Base-by-base conservation (phyloP, 2,329 filamentous ascomycete genomes). In the Camptophora hylomeconis region DNA sequence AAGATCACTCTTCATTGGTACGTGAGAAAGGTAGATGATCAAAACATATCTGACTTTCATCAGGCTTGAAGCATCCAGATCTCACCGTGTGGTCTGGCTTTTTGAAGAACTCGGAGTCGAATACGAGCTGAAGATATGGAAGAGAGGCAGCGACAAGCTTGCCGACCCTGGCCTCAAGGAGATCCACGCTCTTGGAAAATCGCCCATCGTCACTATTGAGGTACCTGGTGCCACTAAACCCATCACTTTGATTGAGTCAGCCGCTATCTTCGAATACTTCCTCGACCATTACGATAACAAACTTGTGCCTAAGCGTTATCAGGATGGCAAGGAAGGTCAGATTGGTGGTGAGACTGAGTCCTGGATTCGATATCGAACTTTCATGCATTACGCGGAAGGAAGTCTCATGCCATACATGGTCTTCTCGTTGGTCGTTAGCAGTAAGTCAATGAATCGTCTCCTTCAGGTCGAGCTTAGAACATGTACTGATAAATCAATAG, bases 101-200 rank as follows among this genome's bases (percentile, higher is more conserved):
- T 69, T 92, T 23, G 80, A 89, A 51, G 82, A 87, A 53, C 73
- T 89, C 37, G 67, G 78, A 23, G 54, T 92, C 18, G 67, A 76
- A 16, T 93, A 92, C 56, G 72, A 86, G 37, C 58, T 94, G 33
- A 72, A 87, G 47, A 66, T 78, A 30, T 89, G 79, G 65, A 82
- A 81, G 52, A 76, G 86, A 20, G 51, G 52, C 20, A 45, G 55
- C 33, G 68, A 76, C 31, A 67, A 61, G 44, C 61, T 80, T n/a
- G 86, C 86, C 1, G 81, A 82, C 3, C 61, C 72, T 0, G 77
- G 80, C 45, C 67, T 94, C 24, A 75, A 79, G 47, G 65, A 81
- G 39, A 57, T 92, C 20, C 83, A 93, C 47, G 78, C 82, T 0
- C 65, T 94, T 3, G 87, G 87, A 37, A 93, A 93, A 52, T 84